These are phyloP conservation scores for Aegilops tauschii DNA, from an alignment of 176 grass and related monocot genomes.

Conservation along the genomic window DNA sequence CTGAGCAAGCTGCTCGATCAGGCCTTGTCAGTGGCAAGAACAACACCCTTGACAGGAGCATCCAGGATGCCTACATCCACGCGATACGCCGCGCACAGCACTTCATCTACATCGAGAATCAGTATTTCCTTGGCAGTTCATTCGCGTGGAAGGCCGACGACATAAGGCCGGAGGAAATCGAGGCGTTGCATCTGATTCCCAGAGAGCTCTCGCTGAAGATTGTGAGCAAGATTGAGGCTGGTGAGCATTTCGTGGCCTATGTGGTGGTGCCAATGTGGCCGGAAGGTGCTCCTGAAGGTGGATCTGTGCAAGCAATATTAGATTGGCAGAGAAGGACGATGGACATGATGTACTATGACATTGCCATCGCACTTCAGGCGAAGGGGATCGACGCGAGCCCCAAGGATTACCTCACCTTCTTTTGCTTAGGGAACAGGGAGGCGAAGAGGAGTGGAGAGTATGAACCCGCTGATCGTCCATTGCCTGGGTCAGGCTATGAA, in stretches of 20 bases:
- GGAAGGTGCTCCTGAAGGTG: conserved; percentile 71
- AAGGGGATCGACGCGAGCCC: conserved; percentile 55
- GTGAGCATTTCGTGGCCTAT: conserved; percentile 72
- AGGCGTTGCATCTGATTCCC: conserved; percentile 72
- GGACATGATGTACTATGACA: conserved; percentile 97
- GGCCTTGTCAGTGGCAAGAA: conserved; percentile 86
- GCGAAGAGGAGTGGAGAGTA: conserved; percentile 71
- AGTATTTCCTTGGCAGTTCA: conserved; percentile 93
- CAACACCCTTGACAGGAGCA: conserved; percentile 87
- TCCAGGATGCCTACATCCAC: conserved; percentile 91
- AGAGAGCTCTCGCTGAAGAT: conserved; percentile 82
- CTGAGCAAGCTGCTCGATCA: conserved; percentile 57
- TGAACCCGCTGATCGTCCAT: conserved; percentile 55
- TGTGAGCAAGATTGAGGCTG: conserved; percentile 91
- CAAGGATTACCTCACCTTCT: conserved; percentile 88
- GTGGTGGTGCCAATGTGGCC: conserved; percentile 95
- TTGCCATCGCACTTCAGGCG: conserved; percentile 53
- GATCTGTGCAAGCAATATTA: conserved; percentile 69
- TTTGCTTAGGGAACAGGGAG: conserved; percentile 89
- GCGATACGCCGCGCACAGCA: conserved; percentile 75
- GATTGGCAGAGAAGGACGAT: conserved; percentile 96
- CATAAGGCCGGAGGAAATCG: conserved; percentile 64
- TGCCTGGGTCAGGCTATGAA: conserved; percentile 54
- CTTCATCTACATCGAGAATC: conserved; percentile 95
- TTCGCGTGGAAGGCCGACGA: conserved; percentile 77